Conservation (phyloP, 306 rosid genomes). For the Cucumis sativus region DNA sequence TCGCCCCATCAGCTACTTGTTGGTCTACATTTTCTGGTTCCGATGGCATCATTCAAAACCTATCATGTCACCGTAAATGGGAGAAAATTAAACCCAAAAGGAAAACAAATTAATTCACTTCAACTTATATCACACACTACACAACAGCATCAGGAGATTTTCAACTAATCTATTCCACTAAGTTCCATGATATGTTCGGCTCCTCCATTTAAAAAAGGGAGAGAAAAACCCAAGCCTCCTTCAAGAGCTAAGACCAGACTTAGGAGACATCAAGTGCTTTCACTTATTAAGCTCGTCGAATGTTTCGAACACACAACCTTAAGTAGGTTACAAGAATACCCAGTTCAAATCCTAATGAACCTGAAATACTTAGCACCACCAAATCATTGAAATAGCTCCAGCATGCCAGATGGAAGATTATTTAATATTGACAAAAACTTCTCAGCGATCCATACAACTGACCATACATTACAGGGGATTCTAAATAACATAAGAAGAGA, state of each 20-base stretch:
- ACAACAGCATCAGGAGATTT: neutral
- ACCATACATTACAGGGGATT: neutral
- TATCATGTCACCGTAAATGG: neutral
- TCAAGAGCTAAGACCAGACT: neutral
- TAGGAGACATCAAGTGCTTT: neutral
- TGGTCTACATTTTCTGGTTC: constrained; percentile 39
- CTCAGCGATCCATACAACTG: neutral
- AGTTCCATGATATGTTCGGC: neutral
- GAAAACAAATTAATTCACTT: neutral
- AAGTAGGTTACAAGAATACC: neutral
- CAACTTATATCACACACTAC: neutral
- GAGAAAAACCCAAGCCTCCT: neutral
- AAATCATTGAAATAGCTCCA: neutral
- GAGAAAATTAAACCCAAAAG: neutral
- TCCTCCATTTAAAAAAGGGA: neutral
- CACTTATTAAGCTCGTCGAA: neutral
- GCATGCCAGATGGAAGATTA: neutral
- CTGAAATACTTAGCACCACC: neutral
- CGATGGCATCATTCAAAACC: constrained; percentile 51
- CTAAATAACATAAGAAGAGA: neutral
- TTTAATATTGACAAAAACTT: neutral
- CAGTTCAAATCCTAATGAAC: neutral
- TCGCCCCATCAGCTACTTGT: constrained; percentile 16
- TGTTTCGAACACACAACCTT: neutral
- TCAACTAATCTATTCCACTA: neutral